phyloP scores from a whole-genome alignment of 164 flowering plant species.

The Berberis thunbergii region DNA sequence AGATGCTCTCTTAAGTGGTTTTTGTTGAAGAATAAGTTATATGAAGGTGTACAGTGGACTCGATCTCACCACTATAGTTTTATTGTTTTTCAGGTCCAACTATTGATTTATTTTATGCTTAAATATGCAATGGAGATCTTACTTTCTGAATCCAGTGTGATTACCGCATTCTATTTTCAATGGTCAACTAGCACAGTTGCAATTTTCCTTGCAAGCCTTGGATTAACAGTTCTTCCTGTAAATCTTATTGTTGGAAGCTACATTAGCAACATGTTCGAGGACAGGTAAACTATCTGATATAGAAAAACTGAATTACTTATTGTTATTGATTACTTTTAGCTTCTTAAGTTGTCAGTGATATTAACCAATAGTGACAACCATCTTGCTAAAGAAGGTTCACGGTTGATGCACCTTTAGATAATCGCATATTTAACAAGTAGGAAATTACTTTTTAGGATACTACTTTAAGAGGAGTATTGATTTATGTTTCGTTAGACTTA shows the following conservation, averaged over 20 bases:
- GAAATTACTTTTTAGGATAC: no score
- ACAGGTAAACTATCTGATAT: constrained; percentile 39
- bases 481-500: no score
- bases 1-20: no score
- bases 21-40: neutral
- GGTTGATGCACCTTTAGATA: no score
- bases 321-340: neutral
- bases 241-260: constrained; percentile 67
- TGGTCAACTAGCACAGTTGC: constrained; percentile 71
- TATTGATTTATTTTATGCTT: constrained; percentile 78
- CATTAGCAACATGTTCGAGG: constrained; percentile 77
- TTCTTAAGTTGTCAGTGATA: no score
- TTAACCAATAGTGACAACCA: no score
- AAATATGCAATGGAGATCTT: constrained; percentile 85
- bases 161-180: constrained; percentile 56
- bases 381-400: no score
- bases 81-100: constrained; percentile 47
- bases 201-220: constrained; percentile 77
- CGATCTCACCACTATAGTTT: neutral
- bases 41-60: neutral
- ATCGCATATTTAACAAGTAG: no score
- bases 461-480: no score
- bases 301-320: neutral
- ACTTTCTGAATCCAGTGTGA: constrained; percentile 72
- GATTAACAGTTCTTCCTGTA: constrained; percentile 79